Base-by-base conservation (phyloP, 2,329 filamentous ascomycete species). In the Microdochium paspali region DNA sequence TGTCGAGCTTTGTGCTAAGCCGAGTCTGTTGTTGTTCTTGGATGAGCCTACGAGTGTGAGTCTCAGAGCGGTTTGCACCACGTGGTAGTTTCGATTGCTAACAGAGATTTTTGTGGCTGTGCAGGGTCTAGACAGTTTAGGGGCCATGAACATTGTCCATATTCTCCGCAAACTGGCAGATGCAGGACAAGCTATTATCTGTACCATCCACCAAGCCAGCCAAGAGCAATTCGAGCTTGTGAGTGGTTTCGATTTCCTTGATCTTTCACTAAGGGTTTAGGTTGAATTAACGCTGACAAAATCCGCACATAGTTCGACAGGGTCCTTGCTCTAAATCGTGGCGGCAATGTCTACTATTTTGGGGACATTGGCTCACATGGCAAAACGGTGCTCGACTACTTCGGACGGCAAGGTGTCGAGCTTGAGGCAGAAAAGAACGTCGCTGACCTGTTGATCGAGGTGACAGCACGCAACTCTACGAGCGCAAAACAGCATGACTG, bases 1-100 rank as follows among this genome's bases (percentile, higher is more conserved):
- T 49, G 84, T 87, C 2, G 84, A 88, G 58, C 68, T 88, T 10
- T 84, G 82, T 6, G 83, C 84, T 2, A 80, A 85, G 57, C 84
- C 84, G 0, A 77, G 73, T 35, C 69, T 87, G 0, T 68, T 87
- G 2, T 69, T 87, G 7, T 87, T 87, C 67, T 66, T 87, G 18
- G 84, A 87, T 55, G 84, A 88, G 57, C 84, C 84, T 1, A 87
- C 84, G 0, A n/a, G n/a, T n/a, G n/a, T n/a, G n/a, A n/a, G n/a
- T n/a, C n/a, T n/a, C n/a, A n/a, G n/a, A n/a, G n/a, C n/a, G n/a
- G n/a, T n/a, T n/a, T n/a, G n/a, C n/a, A n/a, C n/a, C n/a, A n/a
- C n/a, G n/a, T n/a, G n/a, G n/a, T n/a, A n/a, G n/a, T n/a, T n/a
- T n/a, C n/a, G n/a, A n/a, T n/a, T n/a, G n/a, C n/a, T n/a, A n/a